These are phyloP conservation scores for Amanita rimosa DNA, from an alignment of 768 basidiomycete genomes.

Conservation along the genomic window DNA sequence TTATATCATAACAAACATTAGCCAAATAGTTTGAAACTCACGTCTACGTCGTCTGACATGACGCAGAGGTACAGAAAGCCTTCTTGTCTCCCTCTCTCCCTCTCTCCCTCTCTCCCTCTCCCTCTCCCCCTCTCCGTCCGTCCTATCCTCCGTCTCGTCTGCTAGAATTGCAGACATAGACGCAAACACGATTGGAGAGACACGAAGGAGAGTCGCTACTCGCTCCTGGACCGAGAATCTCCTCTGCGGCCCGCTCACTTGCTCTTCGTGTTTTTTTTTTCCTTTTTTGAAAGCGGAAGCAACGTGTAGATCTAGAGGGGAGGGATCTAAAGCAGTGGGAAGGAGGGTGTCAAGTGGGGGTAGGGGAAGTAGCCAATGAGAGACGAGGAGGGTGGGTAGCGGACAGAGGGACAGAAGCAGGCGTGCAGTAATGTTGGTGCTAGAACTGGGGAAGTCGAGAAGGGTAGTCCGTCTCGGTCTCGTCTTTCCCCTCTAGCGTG, in stretches of 20 bases:
- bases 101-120: not conserved
- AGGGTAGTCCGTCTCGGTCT: no score
- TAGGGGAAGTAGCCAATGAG: not conserved
- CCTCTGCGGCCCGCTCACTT: not conserved
- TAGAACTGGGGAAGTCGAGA: not conserved
- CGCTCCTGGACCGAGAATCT: not conserved
- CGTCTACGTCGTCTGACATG: no score
- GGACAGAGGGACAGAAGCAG: not conserved
- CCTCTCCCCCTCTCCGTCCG: not conserved
- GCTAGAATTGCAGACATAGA: not conserved
- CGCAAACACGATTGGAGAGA: constrained; percentile 2
- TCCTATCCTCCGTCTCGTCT: not conserved
- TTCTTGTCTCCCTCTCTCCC: no score
- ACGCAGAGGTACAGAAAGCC: no score
- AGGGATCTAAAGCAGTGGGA: not conserved
- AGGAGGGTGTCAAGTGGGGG: not conserved
- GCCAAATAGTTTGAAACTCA: no score
- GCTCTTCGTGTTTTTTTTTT: not conserved
- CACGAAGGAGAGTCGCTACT: not conserved
- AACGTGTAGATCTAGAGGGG: no score
- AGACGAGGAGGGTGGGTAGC: not conserved
- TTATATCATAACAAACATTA: no score
- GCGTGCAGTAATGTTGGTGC: not conserved
- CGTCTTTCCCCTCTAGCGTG: not conserved
- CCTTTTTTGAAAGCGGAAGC: no score